Conservation (phyloP, 2,329 filamentous ascomycete species). For the Lanzia echinophila region DNA sequence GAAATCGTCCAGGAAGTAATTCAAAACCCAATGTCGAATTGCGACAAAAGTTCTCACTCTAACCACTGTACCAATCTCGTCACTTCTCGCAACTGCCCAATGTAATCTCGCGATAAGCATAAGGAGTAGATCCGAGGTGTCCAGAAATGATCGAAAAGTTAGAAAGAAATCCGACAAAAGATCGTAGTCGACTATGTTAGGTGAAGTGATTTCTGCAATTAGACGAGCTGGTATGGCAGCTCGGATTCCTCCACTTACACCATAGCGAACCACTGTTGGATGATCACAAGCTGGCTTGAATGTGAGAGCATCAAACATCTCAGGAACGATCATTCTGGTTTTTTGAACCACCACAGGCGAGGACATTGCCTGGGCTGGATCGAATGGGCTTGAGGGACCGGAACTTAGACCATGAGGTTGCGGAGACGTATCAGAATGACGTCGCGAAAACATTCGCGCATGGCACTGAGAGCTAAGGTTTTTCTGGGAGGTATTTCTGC, state of each 20-base stretch:
- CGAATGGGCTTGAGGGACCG: slow-evolving; percentile 13
- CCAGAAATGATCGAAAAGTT: slow-evolving; percentile 84
- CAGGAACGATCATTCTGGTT: slow-evolving; percentile 51
- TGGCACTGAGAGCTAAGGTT: slow-evolving; percentile 20
- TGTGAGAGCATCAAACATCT: slow-evolving; percentile 76
- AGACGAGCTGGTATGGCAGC: slow-evolving; percentile 87
- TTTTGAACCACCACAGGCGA: slow-evolving; percentile 17
- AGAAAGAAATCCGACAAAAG: slow-evolving; percentile 96
- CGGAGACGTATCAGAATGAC: slow-evolving; percentile 29
- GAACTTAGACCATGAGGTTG: slow-evolving; percentile 16
- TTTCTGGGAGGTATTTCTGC: slow-evolving; percentile 27
- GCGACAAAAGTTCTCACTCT: slow-evolving; percentile 93
- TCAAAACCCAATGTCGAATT: slow-evolving; percentile 92
- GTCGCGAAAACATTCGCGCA: slow-evolving; percentile 22
- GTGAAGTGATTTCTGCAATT: slow-evolving; percentile 93
- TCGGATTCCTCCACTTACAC: slow-evolving; percentile 65
- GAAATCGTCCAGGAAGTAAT: slow-evolving; percentile 96
- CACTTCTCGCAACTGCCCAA: slow-evolving; percentile 75
- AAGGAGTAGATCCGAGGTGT: slow-evolving; percentile 66
- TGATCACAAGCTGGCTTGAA: slow-evolving; percentile 75
- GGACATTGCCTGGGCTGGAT: slow-evolving; percentile 9
- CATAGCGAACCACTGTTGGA: slow-evolving; percentile 74
- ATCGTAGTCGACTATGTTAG: slow-evolving; percentile 93
- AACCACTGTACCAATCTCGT: slow-evolving; percentile 89
- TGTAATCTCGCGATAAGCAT: slow-evolving; percentile 79